Evolutionary conservation across 179 eudicot species (phyloP), one percentile per base, ranked within the genome.

Genomic region (Silene vulgaris): DNA sequence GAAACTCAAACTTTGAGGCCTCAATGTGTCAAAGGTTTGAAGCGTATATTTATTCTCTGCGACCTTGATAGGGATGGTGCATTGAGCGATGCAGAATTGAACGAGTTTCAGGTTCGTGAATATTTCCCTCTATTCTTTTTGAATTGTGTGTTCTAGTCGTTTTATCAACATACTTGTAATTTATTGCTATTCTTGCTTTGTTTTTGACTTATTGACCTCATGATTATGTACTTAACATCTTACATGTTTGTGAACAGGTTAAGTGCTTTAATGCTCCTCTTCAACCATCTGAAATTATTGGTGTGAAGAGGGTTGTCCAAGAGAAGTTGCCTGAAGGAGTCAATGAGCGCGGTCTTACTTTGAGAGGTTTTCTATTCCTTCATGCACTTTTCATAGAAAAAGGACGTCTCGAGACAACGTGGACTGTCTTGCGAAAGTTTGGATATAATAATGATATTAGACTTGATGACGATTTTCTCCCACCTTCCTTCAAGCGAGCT

Each of bases 31-130:
- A 90, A 87, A 85, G 97, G 97, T 71, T 85, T 95, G 78, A 95
- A 95, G 76, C 87, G 97, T 57, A 95, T 95, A 74, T 95, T 95
- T 78, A 95, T 95, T 80, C 86, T 95, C 37, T 95, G 99, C 75
- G 99, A 95, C 68, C 86, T 79, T 76, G 99, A 95, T 83, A 86
- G 91, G 76, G 99, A 95, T 88, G 99, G 97, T 76, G 93, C 97
- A 11, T 91, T 95, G 71, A 92, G 90, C 82, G 97, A 92, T 80
- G 95, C 89, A 57, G 99, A 95, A 82, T 79, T 95, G 87, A 95
- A 95, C 81, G 93, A 92, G 80, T 95, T 95, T 77, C 99, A 95
- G 99, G 99, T 95, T 29, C 71, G 71, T 71, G 66, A 30, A 26
- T n/a, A 21, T 5, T 45, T 48, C 20, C 20, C 8, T 40, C 17